Base-by-base conservation (phyloP, 257 asterid species). In the Solanum phureja region DNA sequence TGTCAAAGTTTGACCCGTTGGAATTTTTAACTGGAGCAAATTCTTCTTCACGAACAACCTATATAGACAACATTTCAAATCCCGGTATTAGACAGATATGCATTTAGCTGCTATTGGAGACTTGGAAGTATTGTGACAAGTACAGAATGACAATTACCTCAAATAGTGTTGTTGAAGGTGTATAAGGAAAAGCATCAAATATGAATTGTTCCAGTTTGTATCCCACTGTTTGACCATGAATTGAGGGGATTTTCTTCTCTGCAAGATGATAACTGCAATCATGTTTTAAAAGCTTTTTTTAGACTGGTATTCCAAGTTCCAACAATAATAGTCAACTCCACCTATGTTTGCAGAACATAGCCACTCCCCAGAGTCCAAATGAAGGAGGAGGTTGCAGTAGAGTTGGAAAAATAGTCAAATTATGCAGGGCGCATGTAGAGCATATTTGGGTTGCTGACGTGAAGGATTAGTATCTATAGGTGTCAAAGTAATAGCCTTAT, bases 1-100 rank as follows among this genome's bases (percentile, higher is more conserved):
- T 95, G 91, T 97, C 99, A 86, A 87, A 94, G 87, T 97, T 94
- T 87, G 99, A 91, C 69, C 99, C 99, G 35, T 95, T 95, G 68
- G 96, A 98, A 89, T 95, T 97, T 90, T 97, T 97, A 7, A 97
- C 99, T 0, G 99, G 99, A 52, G 99, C 99, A 90, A 95, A 97
- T 92, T 97, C 99, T 91, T 97, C 99, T 89, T 97, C 99, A 21
- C 99, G 95, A 84, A 93, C 75, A 38, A 94, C 98, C 99, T 97
- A 60, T 37, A 7, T 44, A 49, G 84, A 56, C 73, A 83, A 31
- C 49, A 37, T 68, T 75, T 35, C 79, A 31, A 89, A 9, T 6
- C 31, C 82, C 35, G 40, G 21, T 29, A 44, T 82, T 82, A 82
- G 6, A 10, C 86, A 49, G 31, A 31, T 49, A 23, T 3, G 69